Evolutionary conservation across 805 yeast genomes (phyloP).

Genomic region (Sugiyamaella lignohabitans): DNA sequence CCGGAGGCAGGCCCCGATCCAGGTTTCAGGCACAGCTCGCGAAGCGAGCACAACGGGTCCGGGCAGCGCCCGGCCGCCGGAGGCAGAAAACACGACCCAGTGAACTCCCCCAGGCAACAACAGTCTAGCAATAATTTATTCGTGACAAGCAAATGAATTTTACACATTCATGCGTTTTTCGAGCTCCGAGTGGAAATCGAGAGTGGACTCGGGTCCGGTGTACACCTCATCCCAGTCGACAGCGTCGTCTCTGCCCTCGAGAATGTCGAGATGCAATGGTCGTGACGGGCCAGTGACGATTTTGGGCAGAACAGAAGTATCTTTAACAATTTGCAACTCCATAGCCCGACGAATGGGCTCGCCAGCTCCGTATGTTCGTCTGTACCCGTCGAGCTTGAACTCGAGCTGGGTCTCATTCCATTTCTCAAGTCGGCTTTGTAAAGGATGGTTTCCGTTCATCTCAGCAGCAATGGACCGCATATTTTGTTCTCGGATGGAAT

Average conservation of each 20-base stretch:
- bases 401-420: conserved; percentile 79
- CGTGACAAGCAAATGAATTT: no score
- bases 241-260: conserved; percentile 66
- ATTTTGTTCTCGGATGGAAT: conserved; percentile 48
- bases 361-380: conserved; percentile 84
- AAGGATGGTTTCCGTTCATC: conserved; percentile 55
- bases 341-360: conserved; percentile 88
- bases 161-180: conserved; percentile 45
- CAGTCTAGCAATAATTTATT: background rate
- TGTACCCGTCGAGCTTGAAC: conserved; percentile 65
- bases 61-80: conserved; percentile 1
- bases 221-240: conserved; percentile 95
- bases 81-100: background rate
- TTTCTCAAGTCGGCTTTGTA: conserved; percentile 63
- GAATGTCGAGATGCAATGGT: conserved; percentile 66
- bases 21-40: no score
- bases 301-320: conserved; percentile 62
- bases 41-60: background rate
- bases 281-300: conserved; percentile 49
- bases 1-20: no score
- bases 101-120: no score
- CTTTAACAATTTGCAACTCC: conserved; percentile 73
- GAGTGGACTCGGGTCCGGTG: conserved; percentile 34
- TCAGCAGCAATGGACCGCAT: conserved; percentile 45
- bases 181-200: conserved; percentile 67